Percentiles rank a stretch among this genome's conserved stretches.
Conservation (phyloP, 1,284 basidiomycete genomes). For the Trichosporon sp. region DNA sequence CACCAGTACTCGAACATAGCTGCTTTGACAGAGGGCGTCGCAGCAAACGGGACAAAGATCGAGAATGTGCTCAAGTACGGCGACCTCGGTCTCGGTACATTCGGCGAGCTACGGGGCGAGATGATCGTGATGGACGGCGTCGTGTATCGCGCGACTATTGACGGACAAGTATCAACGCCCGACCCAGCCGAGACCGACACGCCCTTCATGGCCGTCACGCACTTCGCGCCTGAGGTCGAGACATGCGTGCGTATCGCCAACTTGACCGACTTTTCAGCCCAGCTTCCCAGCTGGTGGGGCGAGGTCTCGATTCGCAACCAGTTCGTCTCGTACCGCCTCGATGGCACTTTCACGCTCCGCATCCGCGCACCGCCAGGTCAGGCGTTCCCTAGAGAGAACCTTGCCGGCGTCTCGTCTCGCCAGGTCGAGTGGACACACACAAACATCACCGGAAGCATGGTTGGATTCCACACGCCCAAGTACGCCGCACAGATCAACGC, state of each 20-base stretch:
- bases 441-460: slow-evolving; percentile 6
- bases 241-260: background rate
- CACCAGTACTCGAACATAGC: slow-evolving; percentile 11
- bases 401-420: slow-evolving; percentile 4
- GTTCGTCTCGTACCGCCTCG: slow-evolving; percentile 11
- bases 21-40: slow-evolving; percentile 5
- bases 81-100: slow-evolving; percentile 9
- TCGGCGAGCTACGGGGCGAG: slow-evolving; percentile 3
- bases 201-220: slow-evolving; percentile 8
- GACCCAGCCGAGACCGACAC: background rate
- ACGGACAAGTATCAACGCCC: background rate
- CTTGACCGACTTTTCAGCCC: slow-evolving; percentile 8
- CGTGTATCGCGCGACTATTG: background rate
- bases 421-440: slow-evolving; percentile 7
- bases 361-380: slow-evolving; percentile 10
- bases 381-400: background rate
- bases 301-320: background rate
- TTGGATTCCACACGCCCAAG: slow-evolving; percentile 13
- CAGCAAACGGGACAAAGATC: slow-evolving; percentile 2
- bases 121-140: slow-evolving; percentile 12
- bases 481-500: slow-evolving; percentile 10
- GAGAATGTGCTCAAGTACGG: slow-evolving; percentile 1
- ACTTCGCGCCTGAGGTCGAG: background rate
- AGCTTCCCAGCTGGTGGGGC: slow-evolving; percentile 2
- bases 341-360: slow-evolving; percentile 9